Evolutionary conservation across 2,329 filamentous ascomycete genomes (phyloP), one percentile per base, ranked within the genome.

Genomic region (Trichoderma hamatum): DNA sequence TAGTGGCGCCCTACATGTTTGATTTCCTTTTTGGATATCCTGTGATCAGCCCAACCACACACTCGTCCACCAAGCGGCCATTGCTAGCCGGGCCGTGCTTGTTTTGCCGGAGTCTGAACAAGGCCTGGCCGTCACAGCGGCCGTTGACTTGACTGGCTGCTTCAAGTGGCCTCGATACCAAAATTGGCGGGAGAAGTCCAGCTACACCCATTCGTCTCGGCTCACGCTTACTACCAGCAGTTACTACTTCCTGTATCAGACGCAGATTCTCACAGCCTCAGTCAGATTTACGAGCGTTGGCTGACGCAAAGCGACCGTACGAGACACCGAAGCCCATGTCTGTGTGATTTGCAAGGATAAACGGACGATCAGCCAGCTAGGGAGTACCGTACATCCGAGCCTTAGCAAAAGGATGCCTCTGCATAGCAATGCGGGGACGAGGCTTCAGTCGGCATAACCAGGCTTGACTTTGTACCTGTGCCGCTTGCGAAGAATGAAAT

Each of bases 361-460:
- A 58, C 52, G 54, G 63, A 51, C 39, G 63, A 66, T 66, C 63
- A 58, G 21, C 51, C 63, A 43, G 36, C 54, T 49, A 36, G 36
- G 52, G 52, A 49, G 28, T 11, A 24, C 46, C 46, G 46, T 43
- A 51, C 28, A 51, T 32, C 54, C 63, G 63, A 49, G 63, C n/a
- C 63, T 56, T 49, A 49, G 63, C 54, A 66, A 43, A n/a, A 66
- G 51, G 28, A 66, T 66, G 54, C 21, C 39, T 49, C 28, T 66
- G 63, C 63, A 66, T 56, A 54, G 55, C 63, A 66, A 58, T 66
- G 63, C 63, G 63, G 63, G 63, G 63, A 66, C 30, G 63, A 66
- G 63, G 63, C 63, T 66, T 66, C 63, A 66, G n/a, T 66, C 63
- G 63, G 63, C 63, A 58, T 66, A 58, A 34, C 52, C 52, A 55